phyloP scores from a whole-genome alignment of 192 early-diverging fungal genomes.

The Entomortierella parvispora region DNA sequence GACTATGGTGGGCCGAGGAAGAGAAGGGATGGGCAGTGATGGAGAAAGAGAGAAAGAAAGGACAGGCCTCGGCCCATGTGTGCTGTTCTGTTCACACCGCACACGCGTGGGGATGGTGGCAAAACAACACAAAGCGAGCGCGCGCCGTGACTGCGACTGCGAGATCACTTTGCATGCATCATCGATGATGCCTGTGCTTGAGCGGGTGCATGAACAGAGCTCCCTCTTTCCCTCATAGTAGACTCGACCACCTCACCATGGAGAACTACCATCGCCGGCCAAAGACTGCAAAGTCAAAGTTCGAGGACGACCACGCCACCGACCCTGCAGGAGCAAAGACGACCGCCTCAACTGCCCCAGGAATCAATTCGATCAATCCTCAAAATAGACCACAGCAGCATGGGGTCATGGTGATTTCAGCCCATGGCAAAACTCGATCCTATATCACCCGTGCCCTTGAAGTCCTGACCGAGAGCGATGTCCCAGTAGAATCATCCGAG shows the following conservation, averaged over 20 bases:
- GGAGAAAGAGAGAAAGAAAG: no score
- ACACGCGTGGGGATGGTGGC: no score
- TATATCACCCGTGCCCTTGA: constrained; percentile 41
- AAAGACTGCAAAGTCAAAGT: constrained; percentile 32
- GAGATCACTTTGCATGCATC: no score
- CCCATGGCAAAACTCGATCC: constrained; percentile 42
- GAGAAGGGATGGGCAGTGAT: no score
- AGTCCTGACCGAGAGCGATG: constrained; percentile 25
- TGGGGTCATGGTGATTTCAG: constrained; percentile 45
- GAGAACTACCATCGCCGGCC: constrained; percentile 43
- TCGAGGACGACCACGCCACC: constrained; percentile 20
- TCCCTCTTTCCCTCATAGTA: no score
- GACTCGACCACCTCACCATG: constrained; percentile 1
- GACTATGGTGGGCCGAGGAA: no score
- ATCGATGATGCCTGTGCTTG: no score
- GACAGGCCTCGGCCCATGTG: no score
- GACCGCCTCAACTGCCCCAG: background rate
- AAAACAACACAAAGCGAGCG: no score
- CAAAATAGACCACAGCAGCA: constrained; percentile 34
- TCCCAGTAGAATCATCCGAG: background rate
- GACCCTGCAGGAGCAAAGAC: background rate
- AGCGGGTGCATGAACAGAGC: no score
- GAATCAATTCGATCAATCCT: constrained; percentile 5
- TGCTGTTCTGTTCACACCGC: no score
- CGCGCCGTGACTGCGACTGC: no score